phyloP scores from a whole-genome alignment of 176 grass and related monocot genomes.

The Musa beccarii region DNA sequence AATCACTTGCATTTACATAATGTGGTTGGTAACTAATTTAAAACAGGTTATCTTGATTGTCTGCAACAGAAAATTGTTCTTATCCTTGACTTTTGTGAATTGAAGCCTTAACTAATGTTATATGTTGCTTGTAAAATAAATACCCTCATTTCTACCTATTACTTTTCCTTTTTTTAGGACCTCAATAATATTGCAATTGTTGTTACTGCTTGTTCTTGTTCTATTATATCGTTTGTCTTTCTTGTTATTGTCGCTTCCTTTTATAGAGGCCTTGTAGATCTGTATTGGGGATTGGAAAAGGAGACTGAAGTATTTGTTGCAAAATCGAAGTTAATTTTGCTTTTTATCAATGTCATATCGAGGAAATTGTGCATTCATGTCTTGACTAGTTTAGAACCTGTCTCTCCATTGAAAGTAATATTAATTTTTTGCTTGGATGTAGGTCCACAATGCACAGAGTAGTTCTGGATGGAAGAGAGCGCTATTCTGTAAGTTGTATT shows the following conservation, averaged over 20 bases:
- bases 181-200: too few relatives aligned
- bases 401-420: not conserved
- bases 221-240: too few relatives aligned
- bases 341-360: not conserved
- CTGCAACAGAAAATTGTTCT: not conserved
- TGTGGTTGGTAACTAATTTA: not conserved
- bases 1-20: not conserved
- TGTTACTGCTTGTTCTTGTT: too few relatives aligned
- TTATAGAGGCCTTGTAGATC: conserved; percentile 2
- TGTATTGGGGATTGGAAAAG: too few relatives aligned
- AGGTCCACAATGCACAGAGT: conserved; percentile 92
- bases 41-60: not conserved
- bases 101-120: not conserved
- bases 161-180: too few relatives aligned
- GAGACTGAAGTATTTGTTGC: too few relatives aligned
- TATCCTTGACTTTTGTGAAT: not conserved
- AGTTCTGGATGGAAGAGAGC: conserved; percentile 59
- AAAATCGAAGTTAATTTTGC: too few relatives aligned
- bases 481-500: conserved; percentile 54
- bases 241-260: not conserved
- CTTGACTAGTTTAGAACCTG: not conserved
- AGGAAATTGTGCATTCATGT: not conserved
- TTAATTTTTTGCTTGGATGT: conserved; percentile 19
- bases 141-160: too few relatives aligned
- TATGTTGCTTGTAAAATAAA: too few relatives aligned